A percentile compares a stretch with the other conserved stretches of the same genome.
Conservation (phyloP, 768 basidiomycete species). For the Kwoniella europaea region DNA sequence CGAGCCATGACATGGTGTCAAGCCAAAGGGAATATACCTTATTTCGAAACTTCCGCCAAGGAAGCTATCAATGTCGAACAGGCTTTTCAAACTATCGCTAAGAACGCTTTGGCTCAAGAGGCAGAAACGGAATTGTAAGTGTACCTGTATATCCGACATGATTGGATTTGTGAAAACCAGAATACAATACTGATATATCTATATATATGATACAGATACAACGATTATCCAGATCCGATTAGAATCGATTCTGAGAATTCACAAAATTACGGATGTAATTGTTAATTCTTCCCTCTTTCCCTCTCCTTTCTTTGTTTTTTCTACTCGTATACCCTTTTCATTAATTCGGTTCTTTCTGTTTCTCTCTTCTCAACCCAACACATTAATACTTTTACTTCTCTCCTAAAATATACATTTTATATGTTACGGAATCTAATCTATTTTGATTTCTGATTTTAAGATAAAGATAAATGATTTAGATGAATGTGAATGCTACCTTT, state of each 20-base stretch:
- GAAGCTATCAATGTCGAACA: constrained; percentile 99
- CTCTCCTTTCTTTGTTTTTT: neutral
- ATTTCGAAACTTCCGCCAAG: constrained; percentile 99
- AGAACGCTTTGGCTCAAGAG: constrained; percentile 97
- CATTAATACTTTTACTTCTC: neutral
- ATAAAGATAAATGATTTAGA: constrained; percentile 2
- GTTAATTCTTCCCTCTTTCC: constrained; percentile 60
- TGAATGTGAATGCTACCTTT: constrained; percentile 6
- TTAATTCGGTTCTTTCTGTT: neutral
- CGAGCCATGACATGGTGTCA: constrained; percentile 99
- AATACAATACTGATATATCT: neutral
- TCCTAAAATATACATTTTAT: too few species aligned
- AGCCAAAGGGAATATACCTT: constrained; percentile 98
- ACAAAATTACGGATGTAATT: constrained; percentile 90
- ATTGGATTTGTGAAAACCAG: neutral
- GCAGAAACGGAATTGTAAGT: constrained; percentile 90
- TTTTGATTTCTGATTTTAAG: too few species aligned
- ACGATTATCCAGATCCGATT: constrained; percentile 98
- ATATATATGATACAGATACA: constrained; percentile 68
- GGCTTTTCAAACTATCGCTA: constrained; percentile 99
- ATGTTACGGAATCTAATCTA: neutral
- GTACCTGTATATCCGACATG: neutral
- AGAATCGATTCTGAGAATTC: constrained; percentile 91
- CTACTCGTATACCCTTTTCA: neutral
- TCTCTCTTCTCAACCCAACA: neutral